Conservation (phyloP, 2,329 filamentous ascomycete species). For the Ophiostoma sp. region DNA sequence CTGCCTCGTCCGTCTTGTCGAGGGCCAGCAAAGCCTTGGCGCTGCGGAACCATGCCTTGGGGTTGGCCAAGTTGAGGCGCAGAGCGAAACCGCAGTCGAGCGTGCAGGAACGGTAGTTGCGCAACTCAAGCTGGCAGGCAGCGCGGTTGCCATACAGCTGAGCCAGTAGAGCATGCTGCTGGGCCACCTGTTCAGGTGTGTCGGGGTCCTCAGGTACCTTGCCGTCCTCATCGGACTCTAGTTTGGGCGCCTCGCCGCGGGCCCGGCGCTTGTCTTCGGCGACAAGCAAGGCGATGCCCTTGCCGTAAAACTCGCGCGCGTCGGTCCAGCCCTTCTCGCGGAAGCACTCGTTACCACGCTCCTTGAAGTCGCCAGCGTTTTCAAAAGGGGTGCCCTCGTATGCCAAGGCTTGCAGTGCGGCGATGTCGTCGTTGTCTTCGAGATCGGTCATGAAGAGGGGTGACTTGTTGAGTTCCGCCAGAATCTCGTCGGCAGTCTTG, state of each 20-base stretch:
- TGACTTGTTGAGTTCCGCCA: constrained; percentile 58
- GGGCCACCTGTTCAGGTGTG: constrained; percentile 57
- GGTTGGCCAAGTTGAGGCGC: constrained; percentile 72
- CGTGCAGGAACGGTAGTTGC: constrained; percentile 85
- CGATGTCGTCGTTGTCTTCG: constrained; percentile 79
- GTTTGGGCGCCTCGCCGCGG: constrained; percentile 35
- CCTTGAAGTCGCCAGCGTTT: constrained; percentile 80
- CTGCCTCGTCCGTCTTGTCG: constrained; percentile 75
- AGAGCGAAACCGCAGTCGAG: constrained; percentile 80
- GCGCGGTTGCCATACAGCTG: constrained; percentile 83
- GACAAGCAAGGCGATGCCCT: constrained; percentile 73
- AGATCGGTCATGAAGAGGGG: constrained; percentile 97
- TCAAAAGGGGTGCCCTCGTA: constrained; percentile 90
- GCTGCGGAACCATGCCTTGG: constrained; percentile 91
- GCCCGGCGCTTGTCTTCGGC: constrained; percentile 60
- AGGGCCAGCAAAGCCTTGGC: constrained; percentile 75
- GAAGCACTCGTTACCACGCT: constrained; percentile 90
- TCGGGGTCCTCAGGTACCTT: constrained; percentile 43
- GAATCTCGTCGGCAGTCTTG: constrained; percentile 57
- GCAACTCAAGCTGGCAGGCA: constrained; percentile 82
- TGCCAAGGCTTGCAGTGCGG: constrained; percentile 84
- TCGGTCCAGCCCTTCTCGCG: constrained; percentile 71
- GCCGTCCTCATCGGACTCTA: constrained; percentile 28
- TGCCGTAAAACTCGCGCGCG: constrained; percentile 87
- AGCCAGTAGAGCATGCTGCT: constrained; percentile 68